Percentiles rank a stretch among this genome's conserved stretches.
These are phyloP conservation scores for Auriscalpium microsporum DNA, from an alignment of 768 basidiomycete species.

Conservation along the genomic window DNA sequence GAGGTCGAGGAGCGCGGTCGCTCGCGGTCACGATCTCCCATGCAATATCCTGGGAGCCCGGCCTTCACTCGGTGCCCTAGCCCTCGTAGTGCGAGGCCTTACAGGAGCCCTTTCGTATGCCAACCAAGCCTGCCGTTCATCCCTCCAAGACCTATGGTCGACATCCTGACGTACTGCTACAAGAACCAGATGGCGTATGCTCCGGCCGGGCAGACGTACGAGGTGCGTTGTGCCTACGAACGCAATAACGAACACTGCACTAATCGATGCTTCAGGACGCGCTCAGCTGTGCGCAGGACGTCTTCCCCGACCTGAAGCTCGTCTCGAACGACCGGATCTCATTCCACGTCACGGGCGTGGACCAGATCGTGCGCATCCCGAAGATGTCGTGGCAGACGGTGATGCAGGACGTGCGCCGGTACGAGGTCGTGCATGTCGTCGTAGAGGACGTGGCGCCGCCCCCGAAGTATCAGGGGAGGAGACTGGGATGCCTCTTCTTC, in stretches of 20 bases:
- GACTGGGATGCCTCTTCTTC: too few relatives aligned
- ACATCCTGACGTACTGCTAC: constrained; percentile 8
- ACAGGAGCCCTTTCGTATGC: too few relatives aligned
- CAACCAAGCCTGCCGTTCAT: not conserved
- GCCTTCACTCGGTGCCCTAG: too few relatives aligned
- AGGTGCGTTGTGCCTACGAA: not conserved
- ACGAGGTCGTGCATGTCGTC: constrained; percentile 8
- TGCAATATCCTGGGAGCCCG: too few relatives aligned
- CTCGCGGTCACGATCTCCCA: too few relatives aligned
- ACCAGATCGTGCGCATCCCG: constrained; percentile 9
- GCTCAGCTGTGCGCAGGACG: constrained; percentile 1
- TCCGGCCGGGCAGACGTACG: constrained; percentile 8
- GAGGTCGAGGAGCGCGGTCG: too few relatives aligned
- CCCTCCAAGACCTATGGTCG: not conserved
- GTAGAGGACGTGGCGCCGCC: constrained; percentile 7
- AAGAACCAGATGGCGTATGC: constrained; percentile 12
- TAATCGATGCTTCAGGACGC: constrained; percentile 4
- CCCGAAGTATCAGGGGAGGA: constrained; percentile 7
- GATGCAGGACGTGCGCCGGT: constrained; percentile 5
- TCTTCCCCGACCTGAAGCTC: constrained; percentile 6
- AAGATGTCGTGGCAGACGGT: constrained; percentile 8
- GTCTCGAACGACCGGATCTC: constrained; percentile 2
- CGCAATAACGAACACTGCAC: not conserved
- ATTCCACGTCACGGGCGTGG: constrained; percentile 3
- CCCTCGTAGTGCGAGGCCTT: too few relatives aligned